Evolutionary conservation across 2,329 filamentous ascomycete species (phyloP).

Genomic region (Emmonsiellopsis sp.): DNA sequence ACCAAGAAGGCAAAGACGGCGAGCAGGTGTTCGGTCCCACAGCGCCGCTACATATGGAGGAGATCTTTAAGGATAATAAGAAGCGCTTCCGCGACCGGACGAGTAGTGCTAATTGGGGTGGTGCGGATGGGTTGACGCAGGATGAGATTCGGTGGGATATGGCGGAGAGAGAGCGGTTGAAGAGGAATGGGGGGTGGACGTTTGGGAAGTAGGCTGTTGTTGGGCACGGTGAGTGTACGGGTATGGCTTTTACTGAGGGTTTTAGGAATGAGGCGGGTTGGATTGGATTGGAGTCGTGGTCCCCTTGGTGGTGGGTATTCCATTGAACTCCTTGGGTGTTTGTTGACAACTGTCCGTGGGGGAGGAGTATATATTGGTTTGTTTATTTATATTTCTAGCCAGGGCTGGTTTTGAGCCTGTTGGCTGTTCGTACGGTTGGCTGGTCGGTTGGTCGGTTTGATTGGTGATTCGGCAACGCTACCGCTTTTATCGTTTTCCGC

Average conservation of each 20-base stretch:
- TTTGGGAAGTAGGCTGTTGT: slow-evolving; percentile 38
- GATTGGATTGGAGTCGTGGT: too few species aligned
- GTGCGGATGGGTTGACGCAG: slow-evolving; percentile 72
- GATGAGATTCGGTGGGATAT: slow-evolving; percentile 77
- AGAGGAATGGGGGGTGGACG: slow-evolving; percentile 77
- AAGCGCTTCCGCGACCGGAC: slow-evolving; percentile 85
- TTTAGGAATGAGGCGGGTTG: too few species aligned
- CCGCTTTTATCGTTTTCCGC: too few species aligned
- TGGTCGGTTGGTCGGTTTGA: too few species aligned
- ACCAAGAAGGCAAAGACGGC: slow-evolving; percentile 64
- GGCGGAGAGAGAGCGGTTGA: slow-evolving; percentile 68
- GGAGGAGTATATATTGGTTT: too few species aligned
- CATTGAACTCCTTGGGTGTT: too few species aligned
- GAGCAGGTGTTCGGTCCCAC: slow-evolving; percentile 92
- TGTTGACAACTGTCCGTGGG: too few species aligned
- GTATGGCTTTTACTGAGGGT: neutral
- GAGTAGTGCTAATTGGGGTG: slow-evolving; percentile 88
- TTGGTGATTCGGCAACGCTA: too few species aligned
- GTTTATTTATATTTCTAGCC: too few species aligned
- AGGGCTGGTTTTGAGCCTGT: too few species aligned
- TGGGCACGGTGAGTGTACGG: neutral
- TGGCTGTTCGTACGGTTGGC: too few species aligned
- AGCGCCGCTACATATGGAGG: slow-evolving; percentile 83
- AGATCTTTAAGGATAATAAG: slow-evolving; percentile 86
- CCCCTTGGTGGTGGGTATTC: too few species aligned